phyloP scores from a whole-genome alignment of 495 filamentous ascomycete genomes.

The Aspergillus cristatus region DNA sequence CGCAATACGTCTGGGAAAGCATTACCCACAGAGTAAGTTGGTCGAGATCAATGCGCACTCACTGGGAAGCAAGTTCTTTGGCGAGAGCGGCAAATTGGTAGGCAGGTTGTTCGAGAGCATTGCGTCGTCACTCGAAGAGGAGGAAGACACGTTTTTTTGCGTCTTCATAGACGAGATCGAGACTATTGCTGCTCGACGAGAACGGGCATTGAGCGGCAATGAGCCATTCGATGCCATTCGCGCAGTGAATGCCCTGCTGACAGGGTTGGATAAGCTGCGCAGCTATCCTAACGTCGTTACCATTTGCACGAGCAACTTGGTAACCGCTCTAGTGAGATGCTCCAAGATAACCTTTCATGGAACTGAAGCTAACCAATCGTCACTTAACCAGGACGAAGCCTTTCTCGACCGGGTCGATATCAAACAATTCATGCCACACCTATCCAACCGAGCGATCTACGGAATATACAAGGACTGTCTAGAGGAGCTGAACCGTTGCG shows the following conservation, averaged over 20 bases:
- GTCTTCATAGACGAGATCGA: constrained; percentile 51
- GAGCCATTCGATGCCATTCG: constrained; percentile 43
- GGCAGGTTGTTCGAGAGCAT: constrained; percentile 40
- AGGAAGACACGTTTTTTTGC: constrained; percentile 36
- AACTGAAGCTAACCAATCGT: background rate
- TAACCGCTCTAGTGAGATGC: constrained; percentile 24
- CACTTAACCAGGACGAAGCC: constrained; percentile 28
- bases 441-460: constrained; percentile 32
- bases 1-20: constrained; percentile 41
- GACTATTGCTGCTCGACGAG: constrained; percentile 37
- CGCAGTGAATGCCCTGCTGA: constrained; percentile 25
- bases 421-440: constrained; percentile 37
- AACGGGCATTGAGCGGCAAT: constrained; percentile 27
- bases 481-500: constrained; percentile 37
- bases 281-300: constrained; percentile 35
- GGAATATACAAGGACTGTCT: constrained; percentile 42
- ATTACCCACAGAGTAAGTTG: constrained; percentile 32
- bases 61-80: constrained; percentile 45
- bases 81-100: constrained; percentile 47
- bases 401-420: constrained; percentile 50
- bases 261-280: constrained; percentile 29
- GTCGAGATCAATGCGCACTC: constrained; percentile 43
- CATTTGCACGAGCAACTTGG: constrained; percentile 45
- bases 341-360: background rate
- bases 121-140: constrained; percentile 28